phyloP scores from a whole-genome alignment of 306 rosid species.

The Canavalia gladiata region DNA sequence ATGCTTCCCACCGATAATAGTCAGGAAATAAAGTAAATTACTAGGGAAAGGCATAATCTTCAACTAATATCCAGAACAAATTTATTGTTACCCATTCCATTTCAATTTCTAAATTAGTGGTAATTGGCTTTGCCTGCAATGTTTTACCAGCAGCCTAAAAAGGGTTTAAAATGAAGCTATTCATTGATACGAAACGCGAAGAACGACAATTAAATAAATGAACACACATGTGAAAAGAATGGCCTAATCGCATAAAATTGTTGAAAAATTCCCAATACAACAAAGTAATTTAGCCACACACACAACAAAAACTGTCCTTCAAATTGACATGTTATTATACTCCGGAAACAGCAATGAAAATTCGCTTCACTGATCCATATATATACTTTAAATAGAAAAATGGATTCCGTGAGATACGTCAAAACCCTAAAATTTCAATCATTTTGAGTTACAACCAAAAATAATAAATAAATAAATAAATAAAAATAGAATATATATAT shows the following conservation, averaged over 20 bases:
- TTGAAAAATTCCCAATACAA: neutral
- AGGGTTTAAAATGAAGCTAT: neutral
- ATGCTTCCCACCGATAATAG: neutral
- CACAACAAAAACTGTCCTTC: neutral
- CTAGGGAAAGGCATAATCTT: neutral
- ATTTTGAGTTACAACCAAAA: neutral
- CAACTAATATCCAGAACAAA: neutral
- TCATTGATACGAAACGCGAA: neutral
- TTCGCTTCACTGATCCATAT: neutral
- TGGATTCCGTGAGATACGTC: neutral
- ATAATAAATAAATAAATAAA: neutral
- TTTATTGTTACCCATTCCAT: neutral
- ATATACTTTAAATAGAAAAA: neutral
- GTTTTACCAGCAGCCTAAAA: neutral
- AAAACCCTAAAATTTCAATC: slow-evolving; percentile 46
- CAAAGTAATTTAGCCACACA: neutral
- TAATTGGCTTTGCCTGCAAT: neutral
- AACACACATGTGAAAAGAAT: neutral
- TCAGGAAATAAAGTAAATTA: neutral
- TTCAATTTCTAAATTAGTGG: slow-evolving; percentile 14
- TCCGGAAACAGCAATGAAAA: neutral
- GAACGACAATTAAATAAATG: neutral
- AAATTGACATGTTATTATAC: neutral
- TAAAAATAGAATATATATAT: neutral
- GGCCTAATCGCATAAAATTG: neutral